phyloP scores from a whole-genome alignment of 108 stramenopile species.

The Ochromonas danica region DNA sequence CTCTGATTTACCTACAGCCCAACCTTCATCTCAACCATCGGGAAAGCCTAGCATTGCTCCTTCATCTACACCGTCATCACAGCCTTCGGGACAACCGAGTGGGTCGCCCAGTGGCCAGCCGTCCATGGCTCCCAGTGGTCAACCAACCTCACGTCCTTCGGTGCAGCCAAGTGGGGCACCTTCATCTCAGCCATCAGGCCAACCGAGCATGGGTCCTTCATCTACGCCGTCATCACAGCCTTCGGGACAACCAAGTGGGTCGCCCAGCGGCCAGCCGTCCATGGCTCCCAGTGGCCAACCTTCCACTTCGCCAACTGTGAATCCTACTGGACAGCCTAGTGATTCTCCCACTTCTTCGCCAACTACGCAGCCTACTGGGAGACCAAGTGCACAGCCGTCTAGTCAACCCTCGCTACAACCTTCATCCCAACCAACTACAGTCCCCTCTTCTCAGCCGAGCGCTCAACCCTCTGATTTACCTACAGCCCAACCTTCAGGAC shows the following conservation, averaged over 20 bases:
- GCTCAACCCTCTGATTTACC: conserved; percentile 19
- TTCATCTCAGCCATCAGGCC: conserved; percentile 1
- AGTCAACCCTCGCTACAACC: conserved; percentile 25
- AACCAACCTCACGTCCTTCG: conserved; percentile 1
- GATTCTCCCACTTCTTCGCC: neutral
- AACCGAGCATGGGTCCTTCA: neutral
- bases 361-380: conserved; percentile 5
- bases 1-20: neutral
- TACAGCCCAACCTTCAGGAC: neutral
- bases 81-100: conserved; percentile 17
- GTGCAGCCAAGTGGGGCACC: neutral
- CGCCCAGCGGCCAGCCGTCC: neutral
- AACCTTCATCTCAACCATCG: conserved; percentile 21
- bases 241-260: neutral
- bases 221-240: neutral
- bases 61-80: neutral
- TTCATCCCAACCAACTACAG: neutral
- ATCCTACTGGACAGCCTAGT: neutral
- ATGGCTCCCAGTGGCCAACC: neutral
- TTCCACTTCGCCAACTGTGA: neutral
- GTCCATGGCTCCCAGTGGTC: neutral
- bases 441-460: neutral
- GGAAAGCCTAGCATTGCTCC: neutral
- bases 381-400: conserved; percentile 22
- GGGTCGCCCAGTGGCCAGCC: neutral